Percentiles rank a stretch among this genome's conserved stretches.
phyloP scores from a whole-genome alignment of 2,329 filamentous ascomycete species.

The Nigrograna mackinnonii region DNA sequence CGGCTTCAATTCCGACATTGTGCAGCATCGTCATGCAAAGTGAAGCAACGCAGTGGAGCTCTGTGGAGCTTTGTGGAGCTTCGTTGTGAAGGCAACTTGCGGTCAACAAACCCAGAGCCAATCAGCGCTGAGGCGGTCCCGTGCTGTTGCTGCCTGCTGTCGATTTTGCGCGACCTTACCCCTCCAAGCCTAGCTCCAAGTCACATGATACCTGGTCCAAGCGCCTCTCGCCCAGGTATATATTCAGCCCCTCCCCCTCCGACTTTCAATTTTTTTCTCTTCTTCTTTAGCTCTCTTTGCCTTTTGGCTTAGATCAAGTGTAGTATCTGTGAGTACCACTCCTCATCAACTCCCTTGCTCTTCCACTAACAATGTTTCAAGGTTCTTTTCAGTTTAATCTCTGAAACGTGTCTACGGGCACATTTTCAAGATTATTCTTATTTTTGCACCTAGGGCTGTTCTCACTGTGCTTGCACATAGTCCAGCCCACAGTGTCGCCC shows the following conservation, averaged over 20 bases:
- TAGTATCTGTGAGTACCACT: background rate
- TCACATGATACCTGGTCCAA: background rate
- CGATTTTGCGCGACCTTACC: no score
- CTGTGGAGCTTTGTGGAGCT: no score
- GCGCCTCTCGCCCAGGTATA: background rate
- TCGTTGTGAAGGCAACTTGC: no score
- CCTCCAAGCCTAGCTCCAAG: no score
- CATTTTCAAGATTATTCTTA: slow-evolving; percentile 8
- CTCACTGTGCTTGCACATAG: slow-evolving; percentile 7
- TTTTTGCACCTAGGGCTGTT: slow-evolving; percentile 4
- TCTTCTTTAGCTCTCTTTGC: slow-evolving; percentile 1
- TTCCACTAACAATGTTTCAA: background rate
- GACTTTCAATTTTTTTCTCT: background rate
- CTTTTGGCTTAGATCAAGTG: slow-evolving; percentile 3
- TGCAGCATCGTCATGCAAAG: no score
- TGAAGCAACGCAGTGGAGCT: no score
- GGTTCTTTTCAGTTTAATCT: slow-evolving; percentile 9
- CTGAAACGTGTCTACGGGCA: slow-evolving; percentile 3
- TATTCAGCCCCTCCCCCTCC: background rate
- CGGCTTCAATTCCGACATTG: no score
- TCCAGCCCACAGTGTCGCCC: slow-evolving; percentile 6
- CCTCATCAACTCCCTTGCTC: background rate
- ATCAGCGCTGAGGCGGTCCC: no score
- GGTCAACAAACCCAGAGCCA: no score
- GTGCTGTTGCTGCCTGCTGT: no score